A percentile compares a stretch with the other conserved stretches of the same genome.
Evolutionary conservation across 139 green algal genomes (phyloP).

Genomic region (Yamagishiella unicocca): DNA sequence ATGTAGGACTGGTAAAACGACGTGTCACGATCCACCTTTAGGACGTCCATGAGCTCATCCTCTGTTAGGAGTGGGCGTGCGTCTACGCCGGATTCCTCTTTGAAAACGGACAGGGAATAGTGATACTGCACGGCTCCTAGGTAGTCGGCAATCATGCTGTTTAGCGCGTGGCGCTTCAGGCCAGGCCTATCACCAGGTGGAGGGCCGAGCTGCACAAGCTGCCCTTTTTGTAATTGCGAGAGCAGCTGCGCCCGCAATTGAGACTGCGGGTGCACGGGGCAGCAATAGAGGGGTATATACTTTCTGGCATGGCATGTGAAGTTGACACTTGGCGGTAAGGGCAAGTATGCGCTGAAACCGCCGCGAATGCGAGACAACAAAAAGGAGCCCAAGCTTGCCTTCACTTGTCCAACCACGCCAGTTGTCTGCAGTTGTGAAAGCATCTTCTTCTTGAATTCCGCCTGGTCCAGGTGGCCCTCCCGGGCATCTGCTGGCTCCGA

Average conservation of each 20-base stretch:
- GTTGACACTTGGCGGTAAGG: too few species aligned
- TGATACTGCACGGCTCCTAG: slow-evolving; percentile 50
- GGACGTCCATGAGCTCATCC: slow-evolving; percentile 53
- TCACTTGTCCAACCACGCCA: slow-evolving; percentile 61
- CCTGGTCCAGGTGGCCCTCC: slow-evolving; percentile 32
- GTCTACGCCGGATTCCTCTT: slow-evolving; percentile 56
- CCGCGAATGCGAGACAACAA: neutral
- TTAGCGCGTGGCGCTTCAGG: slow-evolving; percentile 57
- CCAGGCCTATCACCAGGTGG: slow-evolving; percentile 35
- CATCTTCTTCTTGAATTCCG: slow-evolving; percentile 62
- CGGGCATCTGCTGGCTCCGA: slow-evolving; percentile 10
- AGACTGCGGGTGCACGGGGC: slow-evolving; percentile 31
- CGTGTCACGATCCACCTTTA: slow-evolving; percentile 41
- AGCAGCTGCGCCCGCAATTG: slow-evolving; percentile 66
- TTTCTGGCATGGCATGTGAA: too few species aligned
- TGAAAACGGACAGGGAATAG: slow-evolving; percentile 73
- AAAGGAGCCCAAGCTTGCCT: slow-evolving; percentile 39
- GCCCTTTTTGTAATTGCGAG: slow-evolving; percentile 54
- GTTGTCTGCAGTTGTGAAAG: slow-evolving; percentile 56
- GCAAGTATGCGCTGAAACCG: too few species aligned
- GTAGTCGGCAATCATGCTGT: slow-evolving; percentile 71
- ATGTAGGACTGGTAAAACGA: slow-evolving; percentile 46
- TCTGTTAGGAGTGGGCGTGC: slow-evolving; percentile 40
- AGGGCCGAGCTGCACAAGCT: slow-evolving; percentile 42
- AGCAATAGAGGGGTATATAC: too few species aligned